A percentile compares a stretch with the other conserved stretches of the same genome.
These are phyloP conservation scores for Alternaria triticimaculans DNA, from an alignment of 2,329 filamentous ascomycete genomes.

Conservation along the genomic window DNA sequence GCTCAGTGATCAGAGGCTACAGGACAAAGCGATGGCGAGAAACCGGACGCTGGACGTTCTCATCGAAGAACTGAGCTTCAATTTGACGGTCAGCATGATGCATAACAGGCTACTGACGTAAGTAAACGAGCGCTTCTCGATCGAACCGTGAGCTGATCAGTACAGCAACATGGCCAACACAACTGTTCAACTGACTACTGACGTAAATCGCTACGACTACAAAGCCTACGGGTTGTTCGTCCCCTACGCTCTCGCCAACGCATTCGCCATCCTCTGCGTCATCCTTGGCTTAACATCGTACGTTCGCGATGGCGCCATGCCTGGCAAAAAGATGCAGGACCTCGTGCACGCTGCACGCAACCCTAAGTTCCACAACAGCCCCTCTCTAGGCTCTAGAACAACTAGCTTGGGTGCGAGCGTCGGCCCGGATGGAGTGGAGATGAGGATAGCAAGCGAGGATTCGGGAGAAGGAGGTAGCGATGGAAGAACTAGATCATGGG, in stretches of 20 bases:
- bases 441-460: background rate
- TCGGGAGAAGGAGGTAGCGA: background rate
- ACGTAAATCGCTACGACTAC: background rate
- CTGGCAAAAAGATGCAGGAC: slow-evolving; percentile 23
- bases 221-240: background rate
- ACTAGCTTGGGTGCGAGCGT: background rate
- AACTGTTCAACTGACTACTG: background rate
- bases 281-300: background rate
- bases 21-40: background rate
- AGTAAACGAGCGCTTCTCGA: background rate
- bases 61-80: background rate
- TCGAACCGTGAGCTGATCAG: background rate
- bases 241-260: slow-evolving; percentile 14
- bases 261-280: slow-evolving; percentile 12
- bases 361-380: background rate
- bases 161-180: background rate
- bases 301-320: slow-evolving; percentile 12
- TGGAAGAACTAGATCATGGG: background rate
- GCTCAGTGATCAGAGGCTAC: background rate
- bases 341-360: slow-evolving; percentile 7
- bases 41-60: background rate
- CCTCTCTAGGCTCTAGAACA: background rate
- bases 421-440: background rate
- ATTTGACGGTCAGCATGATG: background rate
- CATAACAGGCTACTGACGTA: background rate